These are phyloP conservation scores for Carex myosuroides DNA, from an alignment of 176 grass and related monocot species.

Conservation along the genomic window DNA sequence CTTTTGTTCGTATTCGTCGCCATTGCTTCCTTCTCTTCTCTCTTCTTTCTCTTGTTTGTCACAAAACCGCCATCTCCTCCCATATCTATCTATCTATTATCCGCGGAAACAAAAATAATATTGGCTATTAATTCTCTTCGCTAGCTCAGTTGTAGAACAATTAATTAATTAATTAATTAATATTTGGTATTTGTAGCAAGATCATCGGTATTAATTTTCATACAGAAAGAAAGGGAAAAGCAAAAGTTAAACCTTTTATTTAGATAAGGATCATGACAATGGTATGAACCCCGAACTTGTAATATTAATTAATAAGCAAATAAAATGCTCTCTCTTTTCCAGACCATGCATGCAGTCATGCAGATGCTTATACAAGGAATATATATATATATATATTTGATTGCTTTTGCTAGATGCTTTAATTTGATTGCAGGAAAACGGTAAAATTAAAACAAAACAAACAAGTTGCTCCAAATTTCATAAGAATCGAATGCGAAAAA, in stretches of 20 bases:
- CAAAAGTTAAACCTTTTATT: neutral
- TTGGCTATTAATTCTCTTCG: neutral
- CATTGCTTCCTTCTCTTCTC: neutral
- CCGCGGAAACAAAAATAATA: neutral
- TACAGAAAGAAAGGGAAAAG: neutral
- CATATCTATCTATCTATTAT: neutral
- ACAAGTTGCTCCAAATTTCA: neutral
- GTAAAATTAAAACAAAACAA: neutral
- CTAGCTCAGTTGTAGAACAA: neutral
- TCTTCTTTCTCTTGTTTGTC: constrained; percentile 10
- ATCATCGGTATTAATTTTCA: neutral
- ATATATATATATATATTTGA: neutral
- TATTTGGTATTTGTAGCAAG: too few relatives aligned
- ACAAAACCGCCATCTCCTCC: neutral
- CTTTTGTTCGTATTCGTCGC: constrained; percentile 1
- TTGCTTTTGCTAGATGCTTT: neutral
- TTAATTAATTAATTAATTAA: neutral
- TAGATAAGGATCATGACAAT: neutral
- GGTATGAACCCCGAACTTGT: neutral
- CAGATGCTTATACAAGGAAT: neutral
- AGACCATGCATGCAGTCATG: too few relatives aligned
- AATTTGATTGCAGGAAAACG: neutral
- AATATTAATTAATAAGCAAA: neutral
- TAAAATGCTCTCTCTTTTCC: neutral
- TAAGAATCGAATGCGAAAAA: neutral